Percentiles rank a stretch among this genome's conserved stretches.
These are phyloP conservation scores for Acer saccharum DNA, from an alignment of 345 rosid genomes.

Conservation along the genomic window DNA sequence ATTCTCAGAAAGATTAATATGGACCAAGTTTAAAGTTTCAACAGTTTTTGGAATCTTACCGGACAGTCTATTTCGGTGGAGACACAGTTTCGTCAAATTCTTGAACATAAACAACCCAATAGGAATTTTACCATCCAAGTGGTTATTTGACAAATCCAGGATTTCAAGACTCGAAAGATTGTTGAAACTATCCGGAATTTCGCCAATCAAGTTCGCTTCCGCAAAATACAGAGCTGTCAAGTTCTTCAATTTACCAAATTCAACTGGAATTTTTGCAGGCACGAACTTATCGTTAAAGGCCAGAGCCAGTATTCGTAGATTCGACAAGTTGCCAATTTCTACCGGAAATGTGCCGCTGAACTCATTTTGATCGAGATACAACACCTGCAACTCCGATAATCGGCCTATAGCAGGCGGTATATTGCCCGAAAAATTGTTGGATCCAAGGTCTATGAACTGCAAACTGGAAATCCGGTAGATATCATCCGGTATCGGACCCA, in stretches of 20 bases:
- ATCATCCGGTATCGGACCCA: conserved; percentile 61
- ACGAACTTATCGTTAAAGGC: conserved; percentile 45
- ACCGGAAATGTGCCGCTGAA: conserved; percentile 76
- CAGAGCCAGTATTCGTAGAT: conserved; percentile 51
- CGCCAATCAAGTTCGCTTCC: conserved; percentile 58
- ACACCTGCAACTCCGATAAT: conserved; percentile 40
- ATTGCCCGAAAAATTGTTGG: conserved; percentile 63
- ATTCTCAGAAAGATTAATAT: too few relatives aligned
- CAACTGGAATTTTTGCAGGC: conserved; percentile 60
- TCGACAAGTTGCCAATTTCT: conserved; percentile 66
- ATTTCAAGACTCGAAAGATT: conserved; percentile 26
- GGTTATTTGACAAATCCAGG: too few relatives aligned
- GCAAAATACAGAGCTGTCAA: conserved; percentile 46
- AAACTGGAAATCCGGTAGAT: conserved; percentile 53
- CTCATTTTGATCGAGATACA: conserved; percentile 40
- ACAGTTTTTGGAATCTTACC: too few relatives aligned
- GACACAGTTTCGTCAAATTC: too few relatives aligned
- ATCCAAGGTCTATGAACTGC: conserved; percentile 43
- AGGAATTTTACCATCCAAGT: too few relatives aligned
- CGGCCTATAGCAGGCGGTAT: conserved; percentile 58
- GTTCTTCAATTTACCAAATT: conserved; percentile 59
- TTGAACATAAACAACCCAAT: too few relatives aligned
- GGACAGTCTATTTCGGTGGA: too few relatives aligned
- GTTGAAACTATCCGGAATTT: conserved; percentile 49
- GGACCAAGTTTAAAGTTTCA: too few relatives aligned